Conservation (phyloP, 768 basidiomycete genomes). For the Lyophyllum decastes region DNA sequence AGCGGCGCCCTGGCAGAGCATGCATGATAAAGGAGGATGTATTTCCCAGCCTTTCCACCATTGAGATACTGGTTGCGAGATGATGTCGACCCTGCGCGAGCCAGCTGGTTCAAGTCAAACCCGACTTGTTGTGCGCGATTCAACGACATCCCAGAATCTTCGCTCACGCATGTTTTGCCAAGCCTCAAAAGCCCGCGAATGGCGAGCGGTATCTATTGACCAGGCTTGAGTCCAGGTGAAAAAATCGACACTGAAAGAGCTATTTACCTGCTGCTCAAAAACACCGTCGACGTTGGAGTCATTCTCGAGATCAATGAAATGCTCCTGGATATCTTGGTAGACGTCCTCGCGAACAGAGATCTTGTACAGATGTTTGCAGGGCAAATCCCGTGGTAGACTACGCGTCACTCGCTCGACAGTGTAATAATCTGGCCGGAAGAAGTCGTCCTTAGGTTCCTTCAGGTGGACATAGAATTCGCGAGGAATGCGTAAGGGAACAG, state of each 20-base stretch:
- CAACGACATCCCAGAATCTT: slow-evolving; percentile 68
- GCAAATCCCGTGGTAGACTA: slow-evolving; percentile 77
- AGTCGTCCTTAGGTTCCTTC: slow-evolving; percentile 57
- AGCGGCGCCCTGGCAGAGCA: slow-evolving; percentile 70
- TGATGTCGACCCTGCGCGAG: slow-evolving; percentile 56
- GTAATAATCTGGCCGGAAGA: slow-evolving; percentile 74
- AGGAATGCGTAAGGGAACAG: slow-evolving; percentile 81
- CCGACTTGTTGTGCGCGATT: slow-evolving; percentile 82
- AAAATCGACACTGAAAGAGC: background rate
- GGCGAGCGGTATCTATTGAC: slow-evolving; percentile 71
- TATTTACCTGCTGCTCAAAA: slow-evolving; percentile 84
- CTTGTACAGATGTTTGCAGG: slow-evolving; percentile 80
- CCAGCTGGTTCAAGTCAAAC: slow-evolving; percentile 82
- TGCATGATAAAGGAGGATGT: slow-evolving; percentile 89
- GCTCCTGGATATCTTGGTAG: slow-evolving; percentile 83
- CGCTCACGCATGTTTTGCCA: slow-evolving; percentile 79
- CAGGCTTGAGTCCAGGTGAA: slow-evolving; percentile 1
- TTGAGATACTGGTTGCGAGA: slow-evolving; percentile 73
- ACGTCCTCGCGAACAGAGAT: slow-evolving; percentile 81
- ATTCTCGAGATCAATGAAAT: slow-evolving; percentile 91
- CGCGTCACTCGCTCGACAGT: slow-evolving; percentile 70
- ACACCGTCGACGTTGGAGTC: slow-evolving; percentile 95
- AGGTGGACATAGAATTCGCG: slow-evolving; percentile 94
- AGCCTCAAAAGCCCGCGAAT: slow-evolving; percentile 81
- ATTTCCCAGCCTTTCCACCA: slow-evolving; percentile 67